Base-by-base conservation (phyloP, 2,329 filamentous ascomycete species). In the Scytalidium lignicola region DNA sequence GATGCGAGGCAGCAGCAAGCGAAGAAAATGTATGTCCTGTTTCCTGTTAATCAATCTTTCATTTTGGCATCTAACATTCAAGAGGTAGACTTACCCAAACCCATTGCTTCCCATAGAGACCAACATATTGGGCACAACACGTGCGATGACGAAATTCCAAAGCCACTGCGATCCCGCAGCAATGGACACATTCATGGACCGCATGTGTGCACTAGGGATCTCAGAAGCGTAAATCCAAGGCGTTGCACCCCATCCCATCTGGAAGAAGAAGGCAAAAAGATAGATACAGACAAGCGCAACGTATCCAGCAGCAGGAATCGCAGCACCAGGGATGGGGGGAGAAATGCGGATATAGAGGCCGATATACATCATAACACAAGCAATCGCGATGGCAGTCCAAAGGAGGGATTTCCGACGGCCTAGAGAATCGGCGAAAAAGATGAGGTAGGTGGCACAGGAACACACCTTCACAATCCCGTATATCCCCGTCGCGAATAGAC, bases 281-380 rank as follows among this genome's bases (percentile, higher is more conserved):
- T 58, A 61, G 20, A 61, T 50, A 40, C 47, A 53, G 15, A 56
- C 53, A 28, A 61, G 57, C 13, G 57, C 57, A 0, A 58, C 37
- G 52, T 55, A 59, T 6, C 56, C 54, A 22, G 45, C 55, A 20
- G 47, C 46, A 41, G 48, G 76, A 75, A 9, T 71, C 75, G 76
- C 78, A 2, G 70, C 60, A 75, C 80, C 3, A 65, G 58, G 2
- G 79, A 61, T 0, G 84, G 84, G 0, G 82, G 80, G 58, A 49
- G 75, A 69, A 48, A 83, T 75, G 40, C 82, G 75, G 44, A 86
- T 78, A 60, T 88, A 88, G 47, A 86, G 74, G n/a, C 83, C 85
- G 28, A 74, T 67, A 37, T 37, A 79, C 74, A 77, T 76, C 80
- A 88, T 85, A 54, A 78, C 74, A 13, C 75, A 54, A 7, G 74